Base-by-base conservation (phyloP, 306 rosid genomes). In the Vicia faba region DNA sequence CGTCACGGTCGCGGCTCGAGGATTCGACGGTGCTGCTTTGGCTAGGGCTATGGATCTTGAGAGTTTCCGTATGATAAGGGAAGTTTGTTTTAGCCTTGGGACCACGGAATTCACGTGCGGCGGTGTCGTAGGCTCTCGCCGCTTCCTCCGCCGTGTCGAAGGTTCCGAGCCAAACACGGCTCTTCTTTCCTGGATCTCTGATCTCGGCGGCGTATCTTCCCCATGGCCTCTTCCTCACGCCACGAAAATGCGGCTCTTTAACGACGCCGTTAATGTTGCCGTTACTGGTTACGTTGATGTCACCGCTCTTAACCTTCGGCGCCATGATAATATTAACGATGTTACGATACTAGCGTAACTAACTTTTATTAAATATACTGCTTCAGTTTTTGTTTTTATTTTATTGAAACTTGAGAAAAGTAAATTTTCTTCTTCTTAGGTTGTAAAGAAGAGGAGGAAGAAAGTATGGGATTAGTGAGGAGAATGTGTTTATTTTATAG, bases 81-180 rank as follows among this genome's bases (percentile, higher is more conserved):
- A 90, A 93, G 35, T 93, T 93, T 6, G 99, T 93, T 72, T 93
- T 93, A 4, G 99, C 99, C 81, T 93, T 93, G 9, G 86, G 82
- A 12, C 99, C 99, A 15, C 99, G 97, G 46, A 93, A 93, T 11
- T 90, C 87, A 5, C 87, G 77, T 0, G 99, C 99, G 4, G 99
- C 99, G 13, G 82, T 2, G 70, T 93, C 99, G 75, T 93, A 93
- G 9, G 99, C 99, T 5, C 91, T 73, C 0, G 99, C 99, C 4
- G 97, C 99, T 14, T 93, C 99, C 64, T 86, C 99, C 0, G 99
- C 97, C 25, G 99, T 90, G 44, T 93, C 99, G 26, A 89, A 93
- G 5, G 99, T 93, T 0, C 99, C 99, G 40, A 93, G 97, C 99
- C 99, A 93, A 7, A 93, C 99, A 0, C 99, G 99, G 91, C 96